phyloP scores from a whole-genome alignment of 108 stramenopile genomes.

The Cyclostephanos tholiformis region DNA sequence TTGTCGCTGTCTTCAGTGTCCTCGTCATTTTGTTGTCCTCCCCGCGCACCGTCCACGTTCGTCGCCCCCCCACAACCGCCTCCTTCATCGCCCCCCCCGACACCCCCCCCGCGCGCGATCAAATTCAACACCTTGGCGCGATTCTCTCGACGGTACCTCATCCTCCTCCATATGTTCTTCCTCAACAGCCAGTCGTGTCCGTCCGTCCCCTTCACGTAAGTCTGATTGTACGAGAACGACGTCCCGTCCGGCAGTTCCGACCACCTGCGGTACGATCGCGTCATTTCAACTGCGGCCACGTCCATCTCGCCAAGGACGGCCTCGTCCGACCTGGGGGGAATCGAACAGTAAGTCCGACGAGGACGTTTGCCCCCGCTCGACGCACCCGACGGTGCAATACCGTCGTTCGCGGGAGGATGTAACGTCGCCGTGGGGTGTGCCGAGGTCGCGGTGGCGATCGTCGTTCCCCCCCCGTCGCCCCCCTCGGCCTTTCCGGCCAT shows the following conservation, averaged over 20 bases:
- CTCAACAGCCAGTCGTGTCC: constrained; percentile 85
- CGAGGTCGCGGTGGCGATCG: too few species aligned
- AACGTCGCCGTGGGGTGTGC: too few species aligned
- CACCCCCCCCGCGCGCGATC: constrained; percentile 5
- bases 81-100: background rate
- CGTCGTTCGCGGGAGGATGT: too few species aligned
- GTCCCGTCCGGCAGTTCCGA: constrained; percentile 57
- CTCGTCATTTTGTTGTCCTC: background rate
- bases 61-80: background rate
- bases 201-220: constrained; percentile 76
- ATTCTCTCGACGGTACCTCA: constrained; percentile 89
- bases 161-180: constrained; percentile 91
- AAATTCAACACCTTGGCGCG: constrained; percentile 63
- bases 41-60: background rate
- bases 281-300: constrained; percentile 76
- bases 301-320: constrained; percentile 74
- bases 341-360: background rate
- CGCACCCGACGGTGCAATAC: too few species aligned
- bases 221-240: constrained; percentile 83
- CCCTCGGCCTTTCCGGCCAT: too few species aligned
- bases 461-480: too few species aligned
- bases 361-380: too few species aligned
- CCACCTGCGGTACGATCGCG: constrained; percentile 82
- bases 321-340: constrained; percentile 26
- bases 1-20: background rate